Base-by-base conservation (phyloP, 2,329 filamentous ascomycete genomes). In the Colletotrichum cuscutae region DNA sequence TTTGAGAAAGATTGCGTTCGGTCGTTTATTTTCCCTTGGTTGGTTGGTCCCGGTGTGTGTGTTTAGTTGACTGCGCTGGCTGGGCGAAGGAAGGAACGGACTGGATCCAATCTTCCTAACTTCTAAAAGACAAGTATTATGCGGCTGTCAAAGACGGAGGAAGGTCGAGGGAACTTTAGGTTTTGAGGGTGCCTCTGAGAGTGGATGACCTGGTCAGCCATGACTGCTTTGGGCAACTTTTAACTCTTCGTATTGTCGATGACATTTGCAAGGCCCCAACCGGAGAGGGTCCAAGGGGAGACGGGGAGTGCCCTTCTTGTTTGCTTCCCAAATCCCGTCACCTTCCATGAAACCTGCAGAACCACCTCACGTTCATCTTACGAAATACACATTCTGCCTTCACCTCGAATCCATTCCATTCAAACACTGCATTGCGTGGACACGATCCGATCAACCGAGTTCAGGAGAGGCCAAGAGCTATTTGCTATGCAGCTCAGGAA, bases 141-240 rank as follows among this genome's bases (percentile, higher is more conserved):
- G 42, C 42, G 42, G 19, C 37, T 57, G 57, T 57, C 59, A 62
- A 32, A 68, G 64, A 49, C 37, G 24, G 58, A 42, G 37, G 35
- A 15, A 58, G 32, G 46, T 68, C 26, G 58, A 68, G 54, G 53
- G 42, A 64, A 53, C 54, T 60, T 72, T 53, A 72, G 56, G 54
- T 65, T 72, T 70, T 19, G 52, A 60, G 59, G 28, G 28, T 59
- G 46, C 46, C 37, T 42, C 46, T 60, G 46, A 60, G 59, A 61
- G 66, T 70, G 56, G 32, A 54, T 58, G 58, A 28, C 37, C 35
- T 26, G 32, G 54, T 60, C 46, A 69, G 56, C 60, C 46, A 56
- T 70, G 32, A 49, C 65, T 70, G 54, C 49, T 72, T 68, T 64
- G 65, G 37, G 30, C 59, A 72, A 68, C 13, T 59, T 35, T 37